Percentiles rank a stretch among this genome's conserved stretches.
These are phyloP conservation scores for Chlamydomonas urium DNA, from an alignment of 139 green algal species.

Conservation along the genomic window DNA sequence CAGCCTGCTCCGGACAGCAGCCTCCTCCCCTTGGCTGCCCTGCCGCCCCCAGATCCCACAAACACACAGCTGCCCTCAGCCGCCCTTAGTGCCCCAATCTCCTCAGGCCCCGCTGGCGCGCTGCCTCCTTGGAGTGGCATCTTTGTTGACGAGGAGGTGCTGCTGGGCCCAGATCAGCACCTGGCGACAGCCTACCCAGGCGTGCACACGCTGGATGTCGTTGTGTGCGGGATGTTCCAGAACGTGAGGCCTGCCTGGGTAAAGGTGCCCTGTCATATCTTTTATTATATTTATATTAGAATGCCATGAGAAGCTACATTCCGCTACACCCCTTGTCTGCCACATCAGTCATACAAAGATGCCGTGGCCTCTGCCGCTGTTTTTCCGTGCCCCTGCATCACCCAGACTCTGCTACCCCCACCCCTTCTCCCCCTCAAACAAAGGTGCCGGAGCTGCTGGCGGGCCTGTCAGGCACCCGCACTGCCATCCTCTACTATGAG, in stretches of 20 bases:
- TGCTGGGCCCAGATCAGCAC: conserved; percentile 48
- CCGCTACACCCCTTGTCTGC: too few relatives aligned
- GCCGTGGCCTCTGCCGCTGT: not conserved
- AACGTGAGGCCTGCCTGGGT: too few relatives aligned
- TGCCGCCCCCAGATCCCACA: too few relatives aligned
- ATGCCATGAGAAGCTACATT: too few relatives aligned
- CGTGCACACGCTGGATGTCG: conserved; percentile 49
- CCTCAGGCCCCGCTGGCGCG: too few relatives aligned
- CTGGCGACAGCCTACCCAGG: conserved; percentile 50
- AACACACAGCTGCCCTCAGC: too few relatives aligned
- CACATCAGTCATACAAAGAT: not conserved
- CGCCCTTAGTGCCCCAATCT: too few relatives aligned
- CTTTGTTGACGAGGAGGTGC: conserved; percentile 39
- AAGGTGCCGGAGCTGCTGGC: conserved; percentile 67
- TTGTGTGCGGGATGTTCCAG: conserved; percentile 70
- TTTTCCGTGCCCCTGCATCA: not conserved
- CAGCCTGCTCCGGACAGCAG: too few relatives aligned
- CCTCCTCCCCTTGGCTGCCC: too few relatives aligned
- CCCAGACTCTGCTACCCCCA: not conserved
- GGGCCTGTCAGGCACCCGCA: conserved; percentile 36
- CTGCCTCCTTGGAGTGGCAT: conserved; percentile 19
- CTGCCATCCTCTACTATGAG: conserved; percentile 61
- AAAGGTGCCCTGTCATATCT: too few relatives aligned
- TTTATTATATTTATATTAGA: too few relatives aligned
- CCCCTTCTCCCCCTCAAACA: not conserved